Base-by-base conservation (phyloP, 2,329 filamentous ascomycete genomes). In the Pestalotiopsis sp. region DNA sequence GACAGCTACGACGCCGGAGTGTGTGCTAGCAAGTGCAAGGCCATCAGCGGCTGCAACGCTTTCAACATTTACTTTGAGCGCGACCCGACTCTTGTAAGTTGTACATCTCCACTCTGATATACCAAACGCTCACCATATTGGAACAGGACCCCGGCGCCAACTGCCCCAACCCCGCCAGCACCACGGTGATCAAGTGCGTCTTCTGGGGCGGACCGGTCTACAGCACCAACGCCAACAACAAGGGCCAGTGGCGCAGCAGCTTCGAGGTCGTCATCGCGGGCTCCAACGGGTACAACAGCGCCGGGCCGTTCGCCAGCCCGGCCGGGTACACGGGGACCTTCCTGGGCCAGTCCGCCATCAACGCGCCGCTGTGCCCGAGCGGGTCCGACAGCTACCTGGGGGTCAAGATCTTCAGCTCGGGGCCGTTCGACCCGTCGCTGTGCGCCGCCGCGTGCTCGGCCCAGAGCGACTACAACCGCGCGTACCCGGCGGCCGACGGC, bases 191-290 rank as follows among this genome's bases (percentile, higher is more conserved):
- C 66, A 77, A 76, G 71, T 76, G 75, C 45, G 71, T 76, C 14
- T 75, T 75, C 70, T 77, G 76, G 76, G 76, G 75, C 23, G 74
- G 73, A 4, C 71, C 72, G 56, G 70, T 77, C 11, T 66, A 68
- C 1, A 66, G 66, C n/a, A 70, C 66, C 12, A 76, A 74, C 45
- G 72, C 74, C 56, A 72, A 70, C 38, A 74, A 76, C 66, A 14
- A 14, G 3, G 76, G 76, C 3, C 67, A 72, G 23, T 73, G 59
- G 41, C 64, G 70, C n/a, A 67, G 61, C 13, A 41, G 73, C 14
- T 77, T 77, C 70, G 71, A 77, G 11, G 78, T 83, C 49, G 77
- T 80, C 41, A 81, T 84, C 59, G 77, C 81, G 25, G 82, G 79
- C n/a, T 82, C 79, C 52, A 83, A 84, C 67, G 82, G 80, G 6